Conservation (phyloP, 352 stramenopile species). For the Phytophthora pistaciae region DNA sequence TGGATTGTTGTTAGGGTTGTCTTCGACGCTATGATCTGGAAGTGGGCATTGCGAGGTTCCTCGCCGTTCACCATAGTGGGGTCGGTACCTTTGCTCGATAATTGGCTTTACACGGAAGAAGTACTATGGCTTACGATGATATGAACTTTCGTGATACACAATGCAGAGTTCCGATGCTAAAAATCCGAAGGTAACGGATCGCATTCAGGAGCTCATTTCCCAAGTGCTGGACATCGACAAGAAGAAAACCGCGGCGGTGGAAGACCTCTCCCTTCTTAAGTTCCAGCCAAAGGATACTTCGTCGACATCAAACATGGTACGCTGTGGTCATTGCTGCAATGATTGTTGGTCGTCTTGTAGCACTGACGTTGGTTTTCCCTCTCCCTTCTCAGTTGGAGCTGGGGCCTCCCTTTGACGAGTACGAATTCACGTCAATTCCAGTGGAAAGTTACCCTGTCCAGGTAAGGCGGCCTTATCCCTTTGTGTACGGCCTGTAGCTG, state of each 20-base stretch:
- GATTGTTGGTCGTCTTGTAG: not conserved
- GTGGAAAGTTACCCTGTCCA: conserved; percentile 84
- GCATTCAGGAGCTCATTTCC: conserved; percentile 73
- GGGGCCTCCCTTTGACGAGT: conserved; percentile 72
- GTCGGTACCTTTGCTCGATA: conserved; percentile 24
- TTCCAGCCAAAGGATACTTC: conserved; percentile 64
- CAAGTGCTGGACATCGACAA: conserved; percentile 77
- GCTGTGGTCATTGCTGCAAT: not conserved
- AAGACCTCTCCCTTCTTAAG: conserved; percentile 79
- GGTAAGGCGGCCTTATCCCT: conserved; percentile 21
- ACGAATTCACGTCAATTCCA: conserved; percentile 71
- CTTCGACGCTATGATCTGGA: conserved; percentile 79
- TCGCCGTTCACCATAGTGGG: conserved; percentile 64
- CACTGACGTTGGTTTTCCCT: not conserved
- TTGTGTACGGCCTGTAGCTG: not conserved
- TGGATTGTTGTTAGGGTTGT: conserved; percentile 43
- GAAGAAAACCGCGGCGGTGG: conserved; percentile 64
- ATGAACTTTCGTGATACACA: not conserved
- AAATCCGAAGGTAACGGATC: conserved; percentile 62
- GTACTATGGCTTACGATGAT: not conserved
- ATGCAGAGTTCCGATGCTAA: conserved; percentile 62
- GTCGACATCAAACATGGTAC: conserved; percentile 56
- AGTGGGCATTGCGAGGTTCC: conserved; percentile 77
- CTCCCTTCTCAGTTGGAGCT: conserved; percentile 57
- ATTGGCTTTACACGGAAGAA: not conserved